Evolutionary conservation across 129 eudicot genomes (phyloP), one percentile per base, ranked within the genome.

Genomic region (Flaveria sonorensis): DNA sequence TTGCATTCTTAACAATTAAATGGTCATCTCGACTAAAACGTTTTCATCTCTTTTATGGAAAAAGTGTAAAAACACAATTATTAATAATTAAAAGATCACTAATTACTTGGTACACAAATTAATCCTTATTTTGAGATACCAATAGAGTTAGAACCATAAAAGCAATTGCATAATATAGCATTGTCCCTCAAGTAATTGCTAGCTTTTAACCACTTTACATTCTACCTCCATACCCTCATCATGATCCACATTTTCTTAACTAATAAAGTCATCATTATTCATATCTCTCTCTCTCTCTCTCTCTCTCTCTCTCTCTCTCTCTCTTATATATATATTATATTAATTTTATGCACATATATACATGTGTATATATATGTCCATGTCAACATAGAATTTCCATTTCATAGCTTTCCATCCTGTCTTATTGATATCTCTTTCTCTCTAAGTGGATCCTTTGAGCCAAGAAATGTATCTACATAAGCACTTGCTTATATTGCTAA

Each of bases 401-500:
- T 77, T 36, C 70, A 82, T 73, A 61, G 78, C 57, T 67, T 72
- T 42, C 28, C 61, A 21, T 51, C 76, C 30, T 68, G 72, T 75
- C 71, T 24, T 50, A 4, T 60, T 18, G 14, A 46, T 68, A 61
- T 75, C 76, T 81, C 71, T 55, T 47, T 76, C 19, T 52, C 69
- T 69, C 15, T 24, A 23, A 65, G 53, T 45, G 46, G 50, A 64
- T 24, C 51, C 42, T 16, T 66, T 66, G 39, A 53, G 19, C 50
- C 82, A 48, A 73, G 57, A 81, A 77, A 89, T 89, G 94, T 48
- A 72, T 78, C 73, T 78, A 52, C 75, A 18, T 51, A 84, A 59
- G 71, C 74, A 64, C 48, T 60, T 81, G 64, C 7, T 82, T 23
- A 15, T 50, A 46, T 24, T 84, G 28, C 36, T 72, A 39, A 77